A percentile compares a stretch with the other conserved stretches of the same genome.
These are phyloP conservation scores for Fraxinus angustifolia DNA, from an alignment of 305 asterid genomes.

Conservation along the genomic window DNA sequence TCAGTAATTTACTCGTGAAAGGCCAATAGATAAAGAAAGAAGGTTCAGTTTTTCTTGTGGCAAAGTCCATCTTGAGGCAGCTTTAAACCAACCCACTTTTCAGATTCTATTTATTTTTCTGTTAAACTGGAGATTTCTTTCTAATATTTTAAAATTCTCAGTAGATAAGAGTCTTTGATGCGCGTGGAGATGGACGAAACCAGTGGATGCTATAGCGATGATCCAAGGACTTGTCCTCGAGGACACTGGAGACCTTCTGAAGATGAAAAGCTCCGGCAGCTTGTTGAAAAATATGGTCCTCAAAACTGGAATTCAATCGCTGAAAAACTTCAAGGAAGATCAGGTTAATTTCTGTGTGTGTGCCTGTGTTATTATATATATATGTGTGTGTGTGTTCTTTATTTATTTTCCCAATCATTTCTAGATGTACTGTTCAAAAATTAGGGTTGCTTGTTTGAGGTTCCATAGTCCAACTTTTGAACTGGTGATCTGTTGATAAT, in stretches of 20 bases:
- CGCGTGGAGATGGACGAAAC: constrained; percentile 40
- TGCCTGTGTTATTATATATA: background rate
- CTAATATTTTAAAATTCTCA: background rate
- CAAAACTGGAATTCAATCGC: constrained; percentile 97
- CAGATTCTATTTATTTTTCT: constrained; percentile 18
- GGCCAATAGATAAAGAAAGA: constrained; percentile 34
- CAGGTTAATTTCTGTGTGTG: constrained; percentile 41
- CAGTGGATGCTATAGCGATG: constrained; percentile 38
- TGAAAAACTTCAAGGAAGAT: constrained; percentile 94
- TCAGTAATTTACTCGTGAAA: constrained; percentile 13
- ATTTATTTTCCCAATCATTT: background rate
- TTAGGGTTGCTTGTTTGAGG: constrained; percentile 19
- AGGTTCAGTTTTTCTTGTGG: constrained; percentile 16
- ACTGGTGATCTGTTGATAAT: background rate
- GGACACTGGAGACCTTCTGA: constrained; percentile 98
- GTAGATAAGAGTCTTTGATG: background rate
- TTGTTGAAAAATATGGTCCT: constrained; percentile 79
- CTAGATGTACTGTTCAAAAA: background rate
- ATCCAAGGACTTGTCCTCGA: constrained; percentile 58
- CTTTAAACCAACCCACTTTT: constrained; percentile 36
- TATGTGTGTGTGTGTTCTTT: background rate
- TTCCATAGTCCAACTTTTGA: background rate
- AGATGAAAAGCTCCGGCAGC: constrained; percentile 75
- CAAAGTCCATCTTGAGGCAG: constrained; percentile 50
- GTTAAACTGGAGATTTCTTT: background rate